Evolutionary conservation across 2,329 filamentous ascomycete genomes (phyloP), one percentile per base, ranked within the genome.

Genomic region (Fusarium tjaetaba): DNA sequence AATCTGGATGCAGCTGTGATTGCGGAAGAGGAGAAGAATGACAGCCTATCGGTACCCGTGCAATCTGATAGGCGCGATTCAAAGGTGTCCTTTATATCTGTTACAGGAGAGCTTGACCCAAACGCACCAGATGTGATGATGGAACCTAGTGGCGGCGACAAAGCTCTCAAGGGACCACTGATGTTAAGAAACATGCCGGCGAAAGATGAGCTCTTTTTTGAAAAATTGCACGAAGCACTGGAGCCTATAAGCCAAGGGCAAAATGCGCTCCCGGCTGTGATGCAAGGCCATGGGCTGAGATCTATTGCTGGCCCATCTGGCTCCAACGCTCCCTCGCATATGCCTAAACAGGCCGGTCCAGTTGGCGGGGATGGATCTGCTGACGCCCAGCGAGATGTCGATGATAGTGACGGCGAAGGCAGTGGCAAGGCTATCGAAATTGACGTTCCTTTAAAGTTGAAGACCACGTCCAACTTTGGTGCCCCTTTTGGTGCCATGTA

Each of bases 131-230:
- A 81, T 55, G 76, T 76, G 8, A 72, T 73, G 13, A 73, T 85
- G 39, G 83, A 87, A 34, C 80, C 84, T 9, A 76, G 79, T 14
- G 83, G 85, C 42, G 61, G 48, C 9, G 88, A 89, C 68, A 80
- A 79, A 2, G 80, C 82, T 26, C 81, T 90, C 38, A 86, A 84
- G 60, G 88, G 87, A 1, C 88, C 88, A 14, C 74, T 90, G 56
- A 87, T 87, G 81, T 82, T 90, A 42, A 83, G 85, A 65, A 90
- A 90, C 70, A 86, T 87, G 66, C 87, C 88, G 2, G 86, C 86
- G 3, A 84, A 88, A 55, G 88, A 90, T 65, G 88, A 89, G 72
- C 80, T 86, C 28, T 90, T 90, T 70, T 85, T 88, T 56, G 81
- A 82, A 49, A 81, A 81, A 65, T 78, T 90, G 22, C 85, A 86